phyloP scores from a whole-genome alignment of 257 asterid genomes.

The Cynanchum wilfordii region DNA sequence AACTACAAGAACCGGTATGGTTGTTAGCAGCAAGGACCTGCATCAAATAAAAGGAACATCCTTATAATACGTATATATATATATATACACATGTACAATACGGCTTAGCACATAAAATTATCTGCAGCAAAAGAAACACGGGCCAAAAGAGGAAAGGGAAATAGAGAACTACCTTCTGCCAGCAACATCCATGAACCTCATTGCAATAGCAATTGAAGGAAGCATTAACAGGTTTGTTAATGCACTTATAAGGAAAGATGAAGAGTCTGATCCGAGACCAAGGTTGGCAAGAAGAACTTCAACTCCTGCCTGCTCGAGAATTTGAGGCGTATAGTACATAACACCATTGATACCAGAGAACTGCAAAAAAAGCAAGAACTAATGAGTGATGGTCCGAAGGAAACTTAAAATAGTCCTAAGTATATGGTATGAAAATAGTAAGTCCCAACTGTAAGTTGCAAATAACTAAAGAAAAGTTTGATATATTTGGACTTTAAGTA shows the following conservation, averaged over 20 bases:
- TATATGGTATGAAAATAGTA: neutral
- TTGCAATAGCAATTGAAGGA: conserved; percentile 66
- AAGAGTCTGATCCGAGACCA: conserved; percentile 63
- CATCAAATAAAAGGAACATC: neutral
- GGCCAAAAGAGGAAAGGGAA: neutral
- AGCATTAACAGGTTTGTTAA: conserved; percentile 63
- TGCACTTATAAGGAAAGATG: conserved; percentile 75
- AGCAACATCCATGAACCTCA: conserved; percentile 84
- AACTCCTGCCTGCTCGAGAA: conserved; percentile 90
- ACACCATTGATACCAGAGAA: conserved; percentile 95
- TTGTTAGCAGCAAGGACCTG: conserved; percentile 69
- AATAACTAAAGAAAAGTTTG: neutral
- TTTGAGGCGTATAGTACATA: conserved; percentile 90
- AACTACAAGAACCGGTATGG: conserved; percentile 63
- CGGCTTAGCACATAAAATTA: neutral
- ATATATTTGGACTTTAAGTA: neutral
- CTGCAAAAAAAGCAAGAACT: conserved; percentile 31
- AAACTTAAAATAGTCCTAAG: neutral
- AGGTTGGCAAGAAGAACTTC: conserved; percentile 72
- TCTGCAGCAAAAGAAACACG: neutral
- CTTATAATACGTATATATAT: too few species aligned
- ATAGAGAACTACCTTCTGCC: conserved; percentile 66
- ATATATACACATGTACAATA: neutral
- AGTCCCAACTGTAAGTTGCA: neutral
- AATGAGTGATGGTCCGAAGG: neutral